Evolutionary conservation across 164 flowering plant genomes (phyloP).

Genomic region (Nymphaea thermarum): DNA sequence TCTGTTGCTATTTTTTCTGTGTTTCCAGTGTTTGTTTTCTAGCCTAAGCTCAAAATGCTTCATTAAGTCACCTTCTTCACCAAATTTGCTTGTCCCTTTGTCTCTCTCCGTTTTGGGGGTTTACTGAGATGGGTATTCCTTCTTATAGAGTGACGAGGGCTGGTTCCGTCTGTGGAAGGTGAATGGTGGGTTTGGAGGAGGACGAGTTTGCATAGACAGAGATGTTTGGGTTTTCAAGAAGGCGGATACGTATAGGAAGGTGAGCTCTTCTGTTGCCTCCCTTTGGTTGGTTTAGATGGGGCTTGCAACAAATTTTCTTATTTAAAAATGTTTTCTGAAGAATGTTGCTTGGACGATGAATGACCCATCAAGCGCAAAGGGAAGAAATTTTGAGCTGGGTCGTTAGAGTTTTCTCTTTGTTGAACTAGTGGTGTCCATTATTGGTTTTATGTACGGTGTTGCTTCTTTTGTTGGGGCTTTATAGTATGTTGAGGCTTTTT

Average conservation of each 20-base stretch:
- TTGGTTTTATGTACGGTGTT: neutral
- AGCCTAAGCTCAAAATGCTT: neutral
- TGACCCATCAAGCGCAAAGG: neutral
- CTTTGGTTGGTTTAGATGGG: neutral
- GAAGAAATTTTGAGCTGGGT: neutral
- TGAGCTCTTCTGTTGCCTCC: neutral
- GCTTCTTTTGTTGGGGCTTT: neutral
- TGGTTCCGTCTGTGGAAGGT: neutral
- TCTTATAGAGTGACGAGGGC: neutral
- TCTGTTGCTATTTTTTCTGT: neutral
- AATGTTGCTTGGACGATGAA: neutral
- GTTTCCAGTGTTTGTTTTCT: neutral
- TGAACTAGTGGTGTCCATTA: neutral
- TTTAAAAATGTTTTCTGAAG: neutral
- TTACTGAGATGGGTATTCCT: neutral
- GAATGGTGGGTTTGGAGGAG: neutral
- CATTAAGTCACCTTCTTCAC: neutral
- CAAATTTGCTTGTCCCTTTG: neutral
- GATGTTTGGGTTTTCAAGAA: neutral
- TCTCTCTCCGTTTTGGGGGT: neutral
- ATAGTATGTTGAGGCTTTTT: neutral
- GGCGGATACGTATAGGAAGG: neutral
- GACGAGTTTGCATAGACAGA: neutral
- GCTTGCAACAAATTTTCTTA: too few species aligned
- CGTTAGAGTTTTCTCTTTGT: neutral